phyloP scores from a whole-genome alignment of 768 basidiomycete genomes.

The Roridomyces roridus region DNA sequence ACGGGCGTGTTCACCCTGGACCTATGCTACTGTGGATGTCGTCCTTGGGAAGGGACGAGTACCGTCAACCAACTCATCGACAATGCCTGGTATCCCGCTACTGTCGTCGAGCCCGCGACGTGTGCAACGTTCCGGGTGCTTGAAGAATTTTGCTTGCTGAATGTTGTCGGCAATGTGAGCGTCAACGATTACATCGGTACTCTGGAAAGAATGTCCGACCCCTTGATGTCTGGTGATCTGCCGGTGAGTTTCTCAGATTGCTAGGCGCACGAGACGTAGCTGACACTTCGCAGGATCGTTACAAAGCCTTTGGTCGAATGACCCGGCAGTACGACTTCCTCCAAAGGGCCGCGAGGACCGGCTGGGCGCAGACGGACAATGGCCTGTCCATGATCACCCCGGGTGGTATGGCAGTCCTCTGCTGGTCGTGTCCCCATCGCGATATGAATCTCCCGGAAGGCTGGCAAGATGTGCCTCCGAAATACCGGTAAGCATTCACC shows the following conservation, averaged over 20 bases:
- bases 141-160: conserved; percentile 19
- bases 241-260: conserved; percentile 5
- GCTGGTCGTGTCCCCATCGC: no score
- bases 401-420: no score
- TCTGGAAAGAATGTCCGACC: not conserved
- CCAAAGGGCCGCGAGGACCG: not conserved
- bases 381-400: no score
- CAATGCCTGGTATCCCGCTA: conserved; percentile 20
- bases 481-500: no score
- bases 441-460: no score
- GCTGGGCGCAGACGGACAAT: not conserved
- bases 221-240: not conserved
- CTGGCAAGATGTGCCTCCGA: no score
- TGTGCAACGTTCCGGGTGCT: conserved; percentile 3
- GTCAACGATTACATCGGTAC: conserved; percentile 7
- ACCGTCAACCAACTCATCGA: not conserved
- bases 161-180: conserved; percentile 14
- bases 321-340: conserved; percentile 5
- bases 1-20: conserved; percentile 11
- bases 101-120: conserved; percentile 15
- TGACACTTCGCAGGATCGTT: conserved; percentile 2
- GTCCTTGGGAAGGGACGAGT: not conserved
- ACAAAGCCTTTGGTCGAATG: conserved; percentile 13
- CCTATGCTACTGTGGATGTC: conserved; percentile 18
- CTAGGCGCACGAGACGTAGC: no score